These are phyloP conservation scores for Neurospora terricola DNA, from an alignment of 495 filamentous ascomycete genomes.

Conservation along the genomic window DNA sequence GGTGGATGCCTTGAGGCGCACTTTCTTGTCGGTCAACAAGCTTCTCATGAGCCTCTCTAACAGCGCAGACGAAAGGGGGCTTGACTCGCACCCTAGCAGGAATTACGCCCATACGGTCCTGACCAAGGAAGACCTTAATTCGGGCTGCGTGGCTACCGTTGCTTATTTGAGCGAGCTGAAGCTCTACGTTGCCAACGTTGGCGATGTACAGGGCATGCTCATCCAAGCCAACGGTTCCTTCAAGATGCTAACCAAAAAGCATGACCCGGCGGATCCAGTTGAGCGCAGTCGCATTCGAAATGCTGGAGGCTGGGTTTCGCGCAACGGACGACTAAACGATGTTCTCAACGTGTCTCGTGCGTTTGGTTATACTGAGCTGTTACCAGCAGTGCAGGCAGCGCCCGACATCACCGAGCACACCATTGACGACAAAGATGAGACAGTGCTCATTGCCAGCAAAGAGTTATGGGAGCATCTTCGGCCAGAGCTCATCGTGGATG, in stretches of 20 bases:
- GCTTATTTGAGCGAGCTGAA: constrained; percentile 82
- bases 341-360: constrained; percentile 81
- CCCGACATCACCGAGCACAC: constrained; percentile 71
- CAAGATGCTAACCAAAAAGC: constrained; percentile 74
- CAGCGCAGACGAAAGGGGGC: constrained; percentile 59
- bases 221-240: constrained; percentile 77
- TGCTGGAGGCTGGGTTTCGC: constrained; percentile 89
- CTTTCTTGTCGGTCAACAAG: constrained; percentile 87
- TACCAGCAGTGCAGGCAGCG: constrained; percentile 87
- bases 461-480: constrained; percentile 93
- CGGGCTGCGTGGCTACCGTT: constrained; percentile 86
- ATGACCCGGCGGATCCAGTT: constrained; percentile 75
- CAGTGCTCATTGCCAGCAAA: constrained; percentile 80
- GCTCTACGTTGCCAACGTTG: constrained; percentile 88
- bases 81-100: constrained; percentile 44
- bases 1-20: constrained; percentile 69
- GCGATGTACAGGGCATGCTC: constrained; percentile 88
- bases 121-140: constrained; percentile 75
- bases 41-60: constrained; percentile 84
- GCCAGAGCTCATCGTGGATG: constrained; percentile 82
- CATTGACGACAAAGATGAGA: constrained; percentile 84
- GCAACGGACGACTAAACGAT: constrained; percentile 90
- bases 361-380: constrained; percentile 87
- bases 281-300: constrained; percentile 87
- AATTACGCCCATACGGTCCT: constrained; percentile 40